Base-by-base conservation (phyloP, 106 monocot genomes). In the Amphibolis antarctica region DNA sequence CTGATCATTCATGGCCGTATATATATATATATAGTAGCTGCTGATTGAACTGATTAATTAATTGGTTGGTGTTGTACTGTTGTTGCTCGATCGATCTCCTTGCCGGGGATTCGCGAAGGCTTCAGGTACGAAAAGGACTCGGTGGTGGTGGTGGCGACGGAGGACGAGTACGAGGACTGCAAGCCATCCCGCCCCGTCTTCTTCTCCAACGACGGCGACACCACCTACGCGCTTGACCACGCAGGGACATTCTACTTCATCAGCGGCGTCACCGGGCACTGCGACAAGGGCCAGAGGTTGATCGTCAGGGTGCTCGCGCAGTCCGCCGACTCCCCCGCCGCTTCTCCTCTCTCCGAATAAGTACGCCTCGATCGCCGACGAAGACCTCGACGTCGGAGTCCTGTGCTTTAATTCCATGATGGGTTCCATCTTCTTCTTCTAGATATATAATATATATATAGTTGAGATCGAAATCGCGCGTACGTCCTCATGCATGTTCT, bases 81-180 rank as follows among this genome's bases (percentile, higher is more conserved):
- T n/a, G n/a, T n/a, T n/a, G n/a, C n/a, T n/a, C n/a, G n/a, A n/a
- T n/a, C n/a, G n/a, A 22, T 19, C 22, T 55, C 14, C 46, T 46
- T 0, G 14, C 46, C 9, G 9, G 0, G 46, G 14, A 10, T 46
- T 46, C n/a, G 53, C 20, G 5, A 42, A 30, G 88, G 67, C 27
- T 93, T 93, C 64, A 83, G 29, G 68, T 93, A 88, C 85, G 73
- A 77, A 58, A 88, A 85, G 66, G 93, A 88, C 21, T 88, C 93
- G 28, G 85, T 88, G 63, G 79, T 93, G 79, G 76, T 64, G 58
- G 88, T 93, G 68, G 26, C 15, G 12, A 78, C 23, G 15, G 75
- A 83, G 54, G 77, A 83, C n/a, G 88, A 88, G 31, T 93, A 93
- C 77, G 62, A 73, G 44, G 60, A 63, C 13, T 93, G 93, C 79